A percentile compares a stretch with the other conserved stretches of the same genome.
Conservation (phyloP, 2,329 filamentous ascomycete species). For the Fusarium pseudograminearum region DNA sequence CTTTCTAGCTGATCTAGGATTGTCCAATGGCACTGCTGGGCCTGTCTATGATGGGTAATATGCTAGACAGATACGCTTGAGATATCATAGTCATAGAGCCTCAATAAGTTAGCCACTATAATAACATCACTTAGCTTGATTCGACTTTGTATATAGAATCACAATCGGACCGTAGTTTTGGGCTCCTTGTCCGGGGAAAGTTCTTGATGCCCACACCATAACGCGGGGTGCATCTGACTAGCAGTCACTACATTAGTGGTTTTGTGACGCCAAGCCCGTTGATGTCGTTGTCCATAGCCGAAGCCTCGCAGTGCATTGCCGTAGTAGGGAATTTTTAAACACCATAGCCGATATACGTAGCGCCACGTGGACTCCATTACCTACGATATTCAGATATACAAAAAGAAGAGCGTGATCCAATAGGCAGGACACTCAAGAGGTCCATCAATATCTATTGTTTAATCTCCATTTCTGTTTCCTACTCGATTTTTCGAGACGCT, state of each 20-base stretch:
- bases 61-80: background rate
- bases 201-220: background rate
- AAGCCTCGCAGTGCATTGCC: rapidly evolving
- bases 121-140: background rate
- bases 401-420: background rate
- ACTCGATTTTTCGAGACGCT: background rate
- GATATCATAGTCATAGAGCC: too few species aligned
- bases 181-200: background rate
- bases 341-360: background rate
- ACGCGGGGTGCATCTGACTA: background rate
- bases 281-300: background rate
- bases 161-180: background rate
- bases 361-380: rapidly evolving
- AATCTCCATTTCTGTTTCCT: rapidly evolving
- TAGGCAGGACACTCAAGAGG: background rate
- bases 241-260: background rate
- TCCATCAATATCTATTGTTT: background rate
- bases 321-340: background rate
- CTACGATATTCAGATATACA: background rate
- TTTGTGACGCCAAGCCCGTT: background rate
- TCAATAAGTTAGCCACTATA: background rate
- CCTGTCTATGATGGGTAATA: background rate
- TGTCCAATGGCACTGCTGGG: background rate
- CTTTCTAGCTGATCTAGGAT: constrained; percentile 27
- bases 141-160: background rate